Evolutionary conservation across 192 early-diverging fungal species (phyloP).

Genomic region (Podila clonocystis): DNA sequence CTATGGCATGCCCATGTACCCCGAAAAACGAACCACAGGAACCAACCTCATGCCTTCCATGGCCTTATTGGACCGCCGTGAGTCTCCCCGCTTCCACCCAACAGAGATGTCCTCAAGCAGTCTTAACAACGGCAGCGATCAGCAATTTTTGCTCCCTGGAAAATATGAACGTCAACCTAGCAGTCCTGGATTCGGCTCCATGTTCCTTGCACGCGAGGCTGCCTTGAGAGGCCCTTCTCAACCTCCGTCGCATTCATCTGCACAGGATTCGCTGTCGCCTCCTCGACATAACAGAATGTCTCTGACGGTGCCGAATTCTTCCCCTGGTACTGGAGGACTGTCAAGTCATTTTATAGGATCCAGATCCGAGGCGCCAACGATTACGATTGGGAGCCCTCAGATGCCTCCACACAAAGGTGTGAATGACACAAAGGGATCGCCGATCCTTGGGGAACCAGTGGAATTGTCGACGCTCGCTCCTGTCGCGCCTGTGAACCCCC

Average conservation of each 20-base stretch:
- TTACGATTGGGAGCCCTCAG: not conserved
- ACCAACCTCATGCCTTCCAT: conserved; percentile 7
- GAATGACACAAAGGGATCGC: not conserved
- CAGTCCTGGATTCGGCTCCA: conserved; percentile 48
- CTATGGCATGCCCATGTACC: conserved; percentile 28
- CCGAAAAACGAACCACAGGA: conserved; percentile 11
- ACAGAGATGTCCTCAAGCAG: not conserved
- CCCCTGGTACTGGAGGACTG: not conserved
- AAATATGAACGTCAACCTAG: conserved; percentile 35
- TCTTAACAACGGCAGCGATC: not conserved
- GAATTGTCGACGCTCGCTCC: not conserved
- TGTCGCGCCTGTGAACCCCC: not conserved
- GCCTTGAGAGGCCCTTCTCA: conserved; percentile 12
- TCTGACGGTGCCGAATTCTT: conserved; percentile 13
- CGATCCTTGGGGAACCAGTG: not conserved
- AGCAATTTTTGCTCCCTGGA: conserved; percentile 27
- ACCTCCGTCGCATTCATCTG: not conserved
- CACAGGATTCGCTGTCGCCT: not conserved
- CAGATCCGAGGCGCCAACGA: not conserved
- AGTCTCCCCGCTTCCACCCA: conserved; percentile 3
- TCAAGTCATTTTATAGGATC: not conserved
- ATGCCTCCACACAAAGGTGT: too few species aligned
- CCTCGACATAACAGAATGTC: conserved; percentile 8
- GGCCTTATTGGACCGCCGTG: conserved; percentile 19
- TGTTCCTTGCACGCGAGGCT: conserved; percentile 42